These are phyloP conservation scores for Colletotrichum liriopes DNA, from an alignment of 2,329 filamentous ascomycete species.

Conservation along the genomic window DNA sequence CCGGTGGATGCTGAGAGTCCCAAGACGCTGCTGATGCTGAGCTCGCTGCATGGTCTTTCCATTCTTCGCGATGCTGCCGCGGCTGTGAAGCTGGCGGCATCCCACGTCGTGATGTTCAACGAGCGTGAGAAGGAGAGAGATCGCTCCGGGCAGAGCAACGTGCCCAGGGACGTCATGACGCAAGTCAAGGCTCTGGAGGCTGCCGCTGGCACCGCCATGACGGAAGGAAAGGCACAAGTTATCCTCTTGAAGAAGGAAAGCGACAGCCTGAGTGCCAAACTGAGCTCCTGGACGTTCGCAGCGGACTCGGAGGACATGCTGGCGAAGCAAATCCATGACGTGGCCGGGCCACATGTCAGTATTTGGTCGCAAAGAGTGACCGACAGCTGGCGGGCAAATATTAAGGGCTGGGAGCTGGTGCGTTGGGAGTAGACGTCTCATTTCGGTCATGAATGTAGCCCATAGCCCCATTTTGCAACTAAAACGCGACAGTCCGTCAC, in stretches of 20 bases:
- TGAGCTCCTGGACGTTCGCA: constrained; percentile 50
- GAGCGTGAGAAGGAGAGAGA: constrained; percentile 59
- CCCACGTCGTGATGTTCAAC: constrained; percentile 55
- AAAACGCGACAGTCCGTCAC: constrained; percentile 4
- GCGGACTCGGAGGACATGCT: constrained; percentile 28
- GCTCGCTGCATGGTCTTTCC: constrained; percentile 55
- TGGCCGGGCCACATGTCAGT: constrained; percentile 22
- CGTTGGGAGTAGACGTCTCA: constrained; percentile 45
- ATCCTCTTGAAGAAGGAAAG: constrained; percentile 51
- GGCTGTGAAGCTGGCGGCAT: constrained; percentile 51
- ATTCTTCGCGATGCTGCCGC: constrained; percentile 57
- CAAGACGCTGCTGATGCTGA: constrained; percentile 47
- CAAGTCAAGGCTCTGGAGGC: constrained; percentile 54
- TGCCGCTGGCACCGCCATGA: constrained; percentile 50
- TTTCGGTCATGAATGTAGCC: background rate
- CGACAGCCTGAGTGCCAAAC: constrained; percentile 46
- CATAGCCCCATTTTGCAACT: constrained; percentile 1
- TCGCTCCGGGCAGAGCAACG: constrained; percentile 55
- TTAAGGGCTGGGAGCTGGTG: constrained; percentile 48
- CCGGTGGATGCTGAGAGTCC: constrained; percentile 17
- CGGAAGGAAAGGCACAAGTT: constrained; percentile 52
- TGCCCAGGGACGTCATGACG: constrained; percentile 56
- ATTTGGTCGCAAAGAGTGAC: constrained; percentile 44
- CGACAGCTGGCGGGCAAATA: constrained; percentile 46
- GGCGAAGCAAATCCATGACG: constrained; percentile 31